These are phyloP conservation scores for Fusarium armeniacum DNA, from an alignment of 2,329 filamentous ascomycete species.

Conservation along the genomic window DNA sequence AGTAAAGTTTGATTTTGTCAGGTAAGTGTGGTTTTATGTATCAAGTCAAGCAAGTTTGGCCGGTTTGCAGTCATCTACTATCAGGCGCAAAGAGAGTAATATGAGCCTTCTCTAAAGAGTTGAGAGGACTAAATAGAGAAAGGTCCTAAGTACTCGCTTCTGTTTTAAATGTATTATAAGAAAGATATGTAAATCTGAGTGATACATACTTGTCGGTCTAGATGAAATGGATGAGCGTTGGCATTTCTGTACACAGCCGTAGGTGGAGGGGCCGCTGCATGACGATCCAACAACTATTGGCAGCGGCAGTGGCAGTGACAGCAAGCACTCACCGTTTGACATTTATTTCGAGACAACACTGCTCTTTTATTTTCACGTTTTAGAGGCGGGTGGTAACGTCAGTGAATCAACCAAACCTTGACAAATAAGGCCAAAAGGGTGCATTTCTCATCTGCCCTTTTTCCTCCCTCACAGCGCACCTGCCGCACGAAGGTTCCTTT, in stretches of 20 bases:
- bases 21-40: constrained; percentile 2
- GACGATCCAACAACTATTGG: constrained; percentile 2
- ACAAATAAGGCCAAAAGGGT: constrained; percentile 8
- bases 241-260: constrained; percentile 8
- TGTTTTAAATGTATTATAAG: neutral
- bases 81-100: neutral
- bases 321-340: constrained; percentile 11
- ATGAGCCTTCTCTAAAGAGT: neutral
- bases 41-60: constrained; percentile 7
- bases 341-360: constrained; percentile 1
- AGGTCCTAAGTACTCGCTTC: neutral
- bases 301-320: constrained; percentile 16
- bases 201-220: neutral
- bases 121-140: neutral
- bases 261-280: constrained; percentile 3
- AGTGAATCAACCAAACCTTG: constrained; percentile 25
- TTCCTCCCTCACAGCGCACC: constrained; percentile 4
- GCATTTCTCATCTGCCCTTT: constrained; percentile 17
- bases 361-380: neutral
- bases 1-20: constrained; percentile 15
- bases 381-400: neutral
- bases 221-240: neutral
- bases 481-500: constrained; percentile 5
- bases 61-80: constrained; percentile 2
- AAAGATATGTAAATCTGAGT: neutral